Base-by-base conservation (phyloP, 2,329 filamentous ascomycete species). In the Nothophaeocryptopus gaeumannii region DNA sequence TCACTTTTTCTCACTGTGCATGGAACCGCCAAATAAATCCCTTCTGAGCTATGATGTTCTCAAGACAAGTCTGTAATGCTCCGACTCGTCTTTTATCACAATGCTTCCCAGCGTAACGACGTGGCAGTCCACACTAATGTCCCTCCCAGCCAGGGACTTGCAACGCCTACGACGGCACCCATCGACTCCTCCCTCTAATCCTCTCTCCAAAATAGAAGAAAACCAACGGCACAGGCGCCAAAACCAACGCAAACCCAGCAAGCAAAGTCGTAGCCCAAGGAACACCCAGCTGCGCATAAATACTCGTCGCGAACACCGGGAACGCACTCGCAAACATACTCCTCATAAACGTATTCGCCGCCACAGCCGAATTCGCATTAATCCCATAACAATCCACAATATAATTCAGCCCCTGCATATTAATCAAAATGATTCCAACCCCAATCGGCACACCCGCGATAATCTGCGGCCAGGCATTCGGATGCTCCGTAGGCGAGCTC, bases 141-240 rank as follows among this genome's bases (percentile, higher is more conserved):
- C n/a, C n/a, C n/a, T n/a, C n/a, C n/a, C n/a, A n/a, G n/a, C n/a
- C n/a, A n/a, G n/a, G n/a, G n/a, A n/a, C n/a, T n/a, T n/a, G n/a
- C n/a, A n/a, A n/a, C n/a, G n/a, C n/a, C n/a, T n/a, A 26, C 9
- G 41, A 33, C 12, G 46, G 46, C 33, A 36, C 30, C 48, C 48
- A 89, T 71, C 83, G 82, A 75, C 85, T 88, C 63, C 75, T 79
- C 66, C 77, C 72, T 37, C 65, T 35, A 9, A 67, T 59, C 45
- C 41, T 47, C 20, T 56, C 54, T 2, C 65, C 65, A 43, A 50
- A 66, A 32, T 55, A 57, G 54, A 58, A 69, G 39, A 70, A 63
- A 7, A 69, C 51, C 51, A 63, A 69, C 7, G 69, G 69, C 29
- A 71, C 66, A 1, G 65, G 66, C 14, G 66, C 38, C 59, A 70